These are phyloP conservation scores for Neocatenulostroma microsporum DNA, from an alignment of 2,329 filamentous ascomycete genomes.

Conservation along the genomic window DNA sequence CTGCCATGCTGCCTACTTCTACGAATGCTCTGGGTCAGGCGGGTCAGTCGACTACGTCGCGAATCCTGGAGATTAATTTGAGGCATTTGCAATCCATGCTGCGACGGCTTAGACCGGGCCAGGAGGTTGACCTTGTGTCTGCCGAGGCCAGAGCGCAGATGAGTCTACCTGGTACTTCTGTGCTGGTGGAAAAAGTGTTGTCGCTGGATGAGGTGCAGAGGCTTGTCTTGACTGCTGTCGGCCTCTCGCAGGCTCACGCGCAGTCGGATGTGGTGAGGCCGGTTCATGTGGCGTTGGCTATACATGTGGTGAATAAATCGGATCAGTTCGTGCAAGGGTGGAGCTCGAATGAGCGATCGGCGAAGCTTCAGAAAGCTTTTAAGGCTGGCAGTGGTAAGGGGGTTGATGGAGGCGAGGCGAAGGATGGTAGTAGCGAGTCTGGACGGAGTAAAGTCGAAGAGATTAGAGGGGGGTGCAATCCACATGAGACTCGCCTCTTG, in stretches of 20 bases:
- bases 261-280: slow-evolving; percentile 23
- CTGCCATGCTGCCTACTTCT: no score
- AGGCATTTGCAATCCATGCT: slow-evolving; percentile 60
- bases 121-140: slow-evolving; percentile 16
- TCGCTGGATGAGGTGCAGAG: slow-evolving; percentile 52
- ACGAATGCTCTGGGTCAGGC: slow-evolving; percentile 7
- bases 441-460: slow-evolving; percentile 32
- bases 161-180: slow-evolving; percentile 23
- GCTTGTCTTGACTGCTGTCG: slow-evolving; percentile 47
- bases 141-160: slow-evolving; percentile 14
- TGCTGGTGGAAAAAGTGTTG: slow-evolving; percentile 48
- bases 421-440: slow-evolving; percentile 4
- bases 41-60: no score
- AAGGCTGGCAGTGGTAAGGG: background rate
- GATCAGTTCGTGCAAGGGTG: slow-evolving; percentile 15
- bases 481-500: slow-evolving; percentile 75
- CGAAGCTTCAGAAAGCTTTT: background rate
- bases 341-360: slow-evolving; percentile 7
- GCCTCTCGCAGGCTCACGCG: slow-evolving; percentile 37
- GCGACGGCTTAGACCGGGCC: slow-evolving; percentile 33
- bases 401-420: slow-evolving; percentile 7
- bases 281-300: slow-evolving; percentile 31
- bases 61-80: slow-evolving; percentile 50
- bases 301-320: slow-evolving; percentile 10
- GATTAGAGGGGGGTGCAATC: slow-evolving; percentile 54